Base-by-base conservation (phyloP, 129 eudicot genomes). In the Arctium minus region DNA sequence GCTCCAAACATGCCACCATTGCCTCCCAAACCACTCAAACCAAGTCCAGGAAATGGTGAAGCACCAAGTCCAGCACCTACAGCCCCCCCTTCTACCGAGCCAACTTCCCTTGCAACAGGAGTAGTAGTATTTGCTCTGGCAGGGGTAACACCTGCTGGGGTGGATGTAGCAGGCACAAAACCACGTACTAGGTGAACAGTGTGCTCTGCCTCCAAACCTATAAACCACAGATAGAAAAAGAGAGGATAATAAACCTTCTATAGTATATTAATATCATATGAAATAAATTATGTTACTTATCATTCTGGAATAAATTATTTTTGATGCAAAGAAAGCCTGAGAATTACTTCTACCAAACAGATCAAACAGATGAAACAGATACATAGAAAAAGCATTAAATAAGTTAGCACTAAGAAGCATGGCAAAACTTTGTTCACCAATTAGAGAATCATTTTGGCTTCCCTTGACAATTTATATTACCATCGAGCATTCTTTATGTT, bases 141-240 rank as follows among this genome's bases (percentile, higher is more conserved):
- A 80, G 84, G 32, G 30, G 83, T 15, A 76, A 87, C 88, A 29
- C 76, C 80, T 50, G 87, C 73, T 13, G 86, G 79, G 27, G 87
- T 84, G 35, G 93, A 73, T 30, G 89, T 85, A 79, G 88, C 76
- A 56, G 94, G 84, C 10, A 88, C 88, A 88, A 92, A 90, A n/a
- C 97, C 93, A 77, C 93, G 94, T 74, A 92, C 93, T 83, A 92
- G 60, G 83, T 92, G 94, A 79, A 92, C 88, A 35, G 94, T 85
- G 70, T 92, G 94, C 70, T 92, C 97, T 39, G 92, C 89, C 87
- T 92, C 91, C 87, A 92, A 72, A 69, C 94, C 97, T 92, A 30
- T 46, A 73, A 82, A 81, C 77, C 87, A 83, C 48, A 84, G 33
- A 32, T 18, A 64, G 35, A 82, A 35, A 82, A 78, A 62, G 17